Base-by-base conservation (phyloP, 345 rosid genomes). In the Aquilaria sinensis region DNA sequence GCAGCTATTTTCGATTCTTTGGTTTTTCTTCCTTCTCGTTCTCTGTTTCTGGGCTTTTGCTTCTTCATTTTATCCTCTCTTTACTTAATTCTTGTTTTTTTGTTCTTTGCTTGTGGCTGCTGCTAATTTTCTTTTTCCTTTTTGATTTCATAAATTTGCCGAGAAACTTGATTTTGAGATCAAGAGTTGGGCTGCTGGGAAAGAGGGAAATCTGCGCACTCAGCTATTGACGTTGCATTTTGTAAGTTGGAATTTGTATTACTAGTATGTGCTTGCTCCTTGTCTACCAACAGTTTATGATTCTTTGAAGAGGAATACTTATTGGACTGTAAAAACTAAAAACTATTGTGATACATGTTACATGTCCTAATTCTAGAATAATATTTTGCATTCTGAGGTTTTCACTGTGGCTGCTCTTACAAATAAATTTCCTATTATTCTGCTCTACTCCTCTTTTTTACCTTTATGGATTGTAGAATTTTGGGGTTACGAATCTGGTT, bases 161-260 rank as follows among this genome's bases (percentile, higher is more conserved):
- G 96, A 87, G 58, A 73, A 71, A 57, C 66, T 84, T 76, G 90
- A 91, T 77, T 16, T 66, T 15, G 71, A 77, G 71, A 78, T 95
- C 77, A 91, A 80, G 77, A 79, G 79, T 50, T 95, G 99, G 99
- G 92, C 85, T 57, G 75, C 86, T 31, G 97, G 99, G 59, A 95
- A 87, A 75, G 96, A 91, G 77, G 88, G 90, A 75, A 95, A 91
- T 60, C 69, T 95, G 90, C 97, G 96, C 48, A 96, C 97, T 2
- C 69, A 91, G 46, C 67, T 95, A 59, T 91, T 96, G 31, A 87
- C 99, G 16, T 76, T 91, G 75, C 97, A 95, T 70, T 68, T 72
- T 54, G 99, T 95, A 70, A 13, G 97, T 69, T 61, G 12, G 60
- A 4, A 4, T 8, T 37, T 37, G n/a, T 3, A 23, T 23, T 29